These are phyloP conservation scores for Fusarium chuoi DNA, from an alignment of 2,329 filamentous ascomycete genomes.

Conservation along the genomic window DNA sequence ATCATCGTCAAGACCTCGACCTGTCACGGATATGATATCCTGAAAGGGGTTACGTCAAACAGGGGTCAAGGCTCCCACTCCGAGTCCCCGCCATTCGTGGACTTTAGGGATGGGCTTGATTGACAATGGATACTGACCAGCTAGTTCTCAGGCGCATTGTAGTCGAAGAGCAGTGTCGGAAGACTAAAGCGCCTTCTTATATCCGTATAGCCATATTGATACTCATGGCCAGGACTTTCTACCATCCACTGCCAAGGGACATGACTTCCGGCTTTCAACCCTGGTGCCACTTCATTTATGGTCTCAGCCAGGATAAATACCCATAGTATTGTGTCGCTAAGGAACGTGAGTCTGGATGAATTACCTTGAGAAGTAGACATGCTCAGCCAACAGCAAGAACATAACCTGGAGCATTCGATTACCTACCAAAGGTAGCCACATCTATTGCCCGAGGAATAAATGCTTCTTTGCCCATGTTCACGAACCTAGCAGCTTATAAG, in stretches of 20 bases:
- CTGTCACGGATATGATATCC: slow-evolving; percentile 15
- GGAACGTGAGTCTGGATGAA: neutral
- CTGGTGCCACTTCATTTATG: neutral
- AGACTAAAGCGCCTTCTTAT: neutral
- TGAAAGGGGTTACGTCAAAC: slow-evolving; percentile 8
- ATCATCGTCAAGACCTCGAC: slow-evolving; percentile 2
- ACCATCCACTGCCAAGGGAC: neutral
- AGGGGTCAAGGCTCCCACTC: slow-evolving; percentile 4
- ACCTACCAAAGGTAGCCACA: neutral
- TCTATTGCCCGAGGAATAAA: neutral
- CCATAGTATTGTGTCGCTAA: neutral
- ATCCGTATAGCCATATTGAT: neutral
- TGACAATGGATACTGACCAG: neutral
- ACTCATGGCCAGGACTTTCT: neutral
- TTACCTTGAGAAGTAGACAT: neutral
- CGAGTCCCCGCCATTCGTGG: slow-evolving; percentile 10
- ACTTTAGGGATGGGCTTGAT: neutral
- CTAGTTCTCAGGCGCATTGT: neutral
- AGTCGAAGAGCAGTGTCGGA: neutral
- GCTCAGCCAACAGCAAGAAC: neutral
- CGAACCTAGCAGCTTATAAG: neutral
- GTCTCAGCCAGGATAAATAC: neutral
- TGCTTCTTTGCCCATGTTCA: neutral
- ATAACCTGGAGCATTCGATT: neutral
- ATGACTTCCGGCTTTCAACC: neutral